These are phyloP conservation scores for Diversispora eburnea DNA, from an alignment of 192 early-diverging fungal species.

Conservation along the genomic window DNA sequence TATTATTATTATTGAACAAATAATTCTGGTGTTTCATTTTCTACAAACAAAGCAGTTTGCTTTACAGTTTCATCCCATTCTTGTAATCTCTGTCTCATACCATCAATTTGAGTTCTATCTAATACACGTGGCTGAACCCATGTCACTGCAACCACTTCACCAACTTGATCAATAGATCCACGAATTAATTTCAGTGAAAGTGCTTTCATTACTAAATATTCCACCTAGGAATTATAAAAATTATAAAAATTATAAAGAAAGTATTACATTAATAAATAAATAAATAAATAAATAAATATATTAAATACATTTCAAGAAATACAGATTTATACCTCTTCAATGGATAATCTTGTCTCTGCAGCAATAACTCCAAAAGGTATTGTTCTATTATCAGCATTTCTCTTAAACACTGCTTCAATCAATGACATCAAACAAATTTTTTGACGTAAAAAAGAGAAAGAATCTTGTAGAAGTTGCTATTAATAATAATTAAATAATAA, in stretches of 20 bases:
- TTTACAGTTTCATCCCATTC: slow-evolving; percentile 87
- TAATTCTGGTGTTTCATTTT: slow-evolving; percentile 68
- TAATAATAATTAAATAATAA: neutral
- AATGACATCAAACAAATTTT: slow-evolving; percentile 98
- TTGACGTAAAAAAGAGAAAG: slow-evolving; percentile 75
- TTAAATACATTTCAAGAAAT: neutral
- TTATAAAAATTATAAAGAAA: neutral
- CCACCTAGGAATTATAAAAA: slow-evolving; percentile 62
- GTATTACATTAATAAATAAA: neutral
- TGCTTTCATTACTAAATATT: slow-evolving; percentile 98
- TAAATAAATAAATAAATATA: neutral
- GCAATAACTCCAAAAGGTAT: slow-evolving; percentile 83
- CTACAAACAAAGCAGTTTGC: slow-evolving; percentile 64
- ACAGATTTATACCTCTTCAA: slow-evolving; percentile 58
- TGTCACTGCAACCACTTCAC: slow-evolving; percentile 77
- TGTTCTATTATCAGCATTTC: slow-evolving; percentile 65
- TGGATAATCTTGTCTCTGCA: slow-evolving; percentile 68
- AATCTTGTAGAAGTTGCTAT: slow-evolving; percentile 78
- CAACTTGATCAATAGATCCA: slow-evolving; percentile 96
- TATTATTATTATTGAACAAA: slow-evolving; percentile 39
- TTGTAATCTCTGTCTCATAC: slow-evolving; percentile 73
- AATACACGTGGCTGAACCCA: slow-evolving; percentile 99
- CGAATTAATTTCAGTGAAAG: slow-evolving; percentile 87
- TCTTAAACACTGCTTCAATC: slow-evolving; percentile 90
- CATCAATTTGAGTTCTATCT: slow-evolving; percentile 83